phyloP scores from a whole-genome alignment of 192 early-diverging fungal genomes.

The Coemansia sp. region DNA sequence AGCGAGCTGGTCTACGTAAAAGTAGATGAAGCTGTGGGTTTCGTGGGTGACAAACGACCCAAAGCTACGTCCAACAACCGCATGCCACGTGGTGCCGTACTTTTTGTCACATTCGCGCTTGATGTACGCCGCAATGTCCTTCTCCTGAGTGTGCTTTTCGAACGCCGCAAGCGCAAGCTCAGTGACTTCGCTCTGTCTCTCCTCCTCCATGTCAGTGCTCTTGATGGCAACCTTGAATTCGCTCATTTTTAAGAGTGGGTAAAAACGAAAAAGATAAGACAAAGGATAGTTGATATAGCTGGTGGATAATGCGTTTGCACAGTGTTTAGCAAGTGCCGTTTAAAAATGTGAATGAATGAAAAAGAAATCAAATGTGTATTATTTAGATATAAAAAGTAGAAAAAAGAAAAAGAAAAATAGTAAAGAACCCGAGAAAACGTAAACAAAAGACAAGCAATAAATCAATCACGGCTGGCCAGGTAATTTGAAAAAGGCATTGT shows the following conservation, averaged over 20 bases:
- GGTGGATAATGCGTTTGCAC: too few species aligned
- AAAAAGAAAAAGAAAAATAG: conserved; percentile 11
- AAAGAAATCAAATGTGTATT: background rate
- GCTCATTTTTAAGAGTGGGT: conserved; percentile 31
- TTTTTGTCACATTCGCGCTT: conserved; percentile 99
- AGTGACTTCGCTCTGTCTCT: conserved; percentile 92
- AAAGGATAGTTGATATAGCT: background rate
- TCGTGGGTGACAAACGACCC: conserved; percentile 98
- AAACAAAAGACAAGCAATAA: conserved; percentile 10
- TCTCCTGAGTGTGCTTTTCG: conserved; percentile 94
- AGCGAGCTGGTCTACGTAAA: conserved; percentile 93
- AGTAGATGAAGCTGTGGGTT: conserved; percentile 97
- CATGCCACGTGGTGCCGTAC: conserved; percentile 98
- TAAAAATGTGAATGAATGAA: conserved; percentile 4
- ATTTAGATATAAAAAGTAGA: background rate
- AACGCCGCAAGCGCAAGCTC: conserved; percentile 85
- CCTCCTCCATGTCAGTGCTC: conserved; percentile 97
- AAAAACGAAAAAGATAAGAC: background rate
- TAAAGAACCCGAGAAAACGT: conserved; percentile 3
- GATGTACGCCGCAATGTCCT: conserved; percentile 97
- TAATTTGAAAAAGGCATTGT: background rate
- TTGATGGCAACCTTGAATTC: conserved; percentile 91
- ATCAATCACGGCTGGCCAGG: background rate
- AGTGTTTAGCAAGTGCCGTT: background rate
- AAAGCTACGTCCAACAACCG: conserved; percentile 98